Evolutionary conservation across 306 rosid species (phyloP).

Genomic region (Quercus mongolica): DNA sequence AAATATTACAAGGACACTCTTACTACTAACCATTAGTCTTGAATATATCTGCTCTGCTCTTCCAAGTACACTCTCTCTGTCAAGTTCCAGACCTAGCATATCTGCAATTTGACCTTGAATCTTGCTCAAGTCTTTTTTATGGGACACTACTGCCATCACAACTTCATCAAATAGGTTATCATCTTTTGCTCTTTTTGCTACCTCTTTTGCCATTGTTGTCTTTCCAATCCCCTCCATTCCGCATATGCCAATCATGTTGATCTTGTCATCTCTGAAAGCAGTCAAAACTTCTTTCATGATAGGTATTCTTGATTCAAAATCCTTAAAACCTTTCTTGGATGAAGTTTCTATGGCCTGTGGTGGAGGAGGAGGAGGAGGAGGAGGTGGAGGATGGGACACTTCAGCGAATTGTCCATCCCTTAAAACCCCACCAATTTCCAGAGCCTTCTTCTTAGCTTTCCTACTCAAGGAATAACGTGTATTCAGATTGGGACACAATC

Average conservation of each 20-base stretch:
- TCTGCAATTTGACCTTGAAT: slow-evolving; percentile 26
- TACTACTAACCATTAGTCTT: neutral
- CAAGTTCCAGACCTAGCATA: slow-evolving; percentile 14
- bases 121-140: slow-evolving; percentile 5
- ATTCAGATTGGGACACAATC: too few relatives aligned
- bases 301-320: slow-evolving; percentile 4
- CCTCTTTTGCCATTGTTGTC: slow-evolving; percentile 21
- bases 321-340: neutral
- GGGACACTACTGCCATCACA: slow-evolving; percentile 23
- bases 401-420: too few relatives aligned
- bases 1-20: slow-evolving; percentile 21
- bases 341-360: too few relatives aligned
- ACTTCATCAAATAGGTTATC: too few relatives aligned
- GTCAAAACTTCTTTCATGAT: neutral
- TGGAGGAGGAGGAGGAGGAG: too few relatives aligned
- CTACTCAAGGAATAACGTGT: too few relatives aligned
- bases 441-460: too few relatives aligned
- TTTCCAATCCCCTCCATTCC: slow-evolving; percentile 37
- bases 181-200: neutral
- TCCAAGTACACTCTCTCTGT: slow-evolving; percentile 5
- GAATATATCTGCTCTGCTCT: neutral
- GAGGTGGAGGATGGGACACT: too few relatives aligned
- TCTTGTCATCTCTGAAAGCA: slow-evolving; percentile 11
- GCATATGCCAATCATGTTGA: slow-evolving; percentile 8
- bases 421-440: too few relatives aligned